phyloP scores from a whole-genome alignment of 208 protist species.

The Acanthamoeba castellanii region DNA sequence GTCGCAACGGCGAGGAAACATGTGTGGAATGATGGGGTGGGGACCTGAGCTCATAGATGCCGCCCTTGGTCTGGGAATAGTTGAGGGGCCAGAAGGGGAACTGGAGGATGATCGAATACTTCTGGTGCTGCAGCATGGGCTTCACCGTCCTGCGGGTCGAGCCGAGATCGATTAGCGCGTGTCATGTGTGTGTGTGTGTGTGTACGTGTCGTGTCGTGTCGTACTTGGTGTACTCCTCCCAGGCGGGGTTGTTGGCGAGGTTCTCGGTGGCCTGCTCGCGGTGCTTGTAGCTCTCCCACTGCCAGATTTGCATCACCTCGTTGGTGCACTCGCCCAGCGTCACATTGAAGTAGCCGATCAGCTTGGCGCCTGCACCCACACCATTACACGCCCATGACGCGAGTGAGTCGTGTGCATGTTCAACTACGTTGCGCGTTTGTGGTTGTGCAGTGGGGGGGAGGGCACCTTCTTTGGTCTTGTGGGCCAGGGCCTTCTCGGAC shows the following conservation, averaged over 20 bases:
- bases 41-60: conserved; percentile 69
- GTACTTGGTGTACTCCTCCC: conserved; percentile 48
- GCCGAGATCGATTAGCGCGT: not conserved
- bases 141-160: not conserved
- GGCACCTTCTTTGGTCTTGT: conserved; percentile 30
- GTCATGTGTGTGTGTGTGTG: no score
- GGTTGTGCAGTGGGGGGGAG: not conserved
- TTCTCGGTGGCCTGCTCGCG: conserved; percentile 4
- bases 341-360: conserved; percentile 60
- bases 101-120: conserved; percentile 52
- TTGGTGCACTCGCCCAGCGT: conserved; percentile 52
- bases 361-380: conserved; percentile 24
- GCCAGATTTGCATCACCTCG: conserved; percentile 48
- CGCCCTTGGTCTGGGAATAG: conserved; percentile 40
- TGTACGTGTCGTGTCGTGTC: no score
- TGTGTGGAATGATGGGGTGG: no score
- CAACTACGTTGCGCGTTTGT: no score
- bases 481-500: conserved; percentile 25
- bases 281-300: conserved; percentile 65
- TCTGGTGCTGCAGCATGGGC: conserved; percentile 60
- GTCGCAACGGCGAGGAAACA: not conserved
- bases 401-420: not conserved
- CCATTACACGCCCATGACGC: not conserved
- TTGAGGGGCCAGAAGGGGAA: conserved; percentile 61
- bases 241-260: conserved; percentile 24